A percentile compares a stretch with the other conserved stretches of the same genome.
These are phyloP conservation scores for Backusella psychrophila DNA, from an alignment of 192 early-diverging fungal species.

Conservation along the genomic window DNA sequence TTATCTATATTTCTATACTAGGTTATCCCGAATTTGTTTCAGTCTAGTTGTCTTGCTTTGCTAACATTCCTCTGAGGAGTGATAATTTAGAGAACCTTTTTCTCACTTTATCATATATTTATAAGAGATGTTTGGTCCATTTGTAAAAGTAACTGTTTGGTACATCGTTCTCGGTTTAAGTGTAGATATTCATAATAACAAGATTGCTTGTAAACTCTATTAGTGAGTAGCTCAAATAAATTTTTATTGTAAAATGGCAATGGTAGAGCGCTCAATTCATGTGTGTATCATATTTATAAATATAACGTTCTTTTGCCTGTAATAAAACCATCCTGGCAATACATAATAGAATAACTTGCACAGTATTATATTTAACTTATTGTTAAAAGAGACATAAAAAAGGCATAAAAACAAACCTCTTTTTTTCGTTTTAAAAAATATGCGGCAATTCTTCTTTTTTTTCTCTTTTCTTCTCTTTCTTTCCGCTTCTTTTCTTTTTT, in stretches of 20 bases:
- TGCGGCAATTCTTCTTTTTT: background rate
- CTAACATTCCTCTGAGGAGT: background rate
- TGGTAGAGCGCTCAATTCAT: background rate
- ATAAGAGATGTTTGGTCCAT: background rate
- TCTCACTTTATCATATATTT: background rate
- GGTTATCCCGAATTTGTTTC: background rate
- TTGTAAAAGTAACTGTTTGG: too few relatives aligned
- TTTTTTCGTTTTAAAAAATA: background rate
- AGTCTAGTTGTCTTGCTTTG: background rate
- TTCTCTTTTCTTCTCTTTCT: background rate
- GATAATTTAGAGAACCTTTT: background rate
- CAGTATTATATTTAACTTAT: background rate
- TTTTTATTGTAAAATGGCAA: background rate
- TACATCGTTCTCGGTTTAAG: too few relatives aligned
- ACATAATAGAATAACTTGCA: background rate
- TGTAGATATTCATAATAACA: background rate
- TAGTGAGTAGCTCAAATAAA: too few relatives aligned
- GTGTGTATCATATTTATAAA: background rate
- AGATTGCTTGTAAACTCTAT: background rate
- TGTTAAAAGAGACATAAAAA: background rate
- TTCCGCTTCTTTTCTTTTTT: background rate
- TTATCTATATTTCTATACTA: background rate
- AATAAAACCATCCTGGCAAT: too few relatives aligned
- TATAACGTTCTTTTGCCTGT: too few relatives aligned
- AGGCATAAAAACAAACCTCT: background rate